Conservation (phyloP, 768 basidiomycete species). For the Leccinum fibrillosum region DNA sequence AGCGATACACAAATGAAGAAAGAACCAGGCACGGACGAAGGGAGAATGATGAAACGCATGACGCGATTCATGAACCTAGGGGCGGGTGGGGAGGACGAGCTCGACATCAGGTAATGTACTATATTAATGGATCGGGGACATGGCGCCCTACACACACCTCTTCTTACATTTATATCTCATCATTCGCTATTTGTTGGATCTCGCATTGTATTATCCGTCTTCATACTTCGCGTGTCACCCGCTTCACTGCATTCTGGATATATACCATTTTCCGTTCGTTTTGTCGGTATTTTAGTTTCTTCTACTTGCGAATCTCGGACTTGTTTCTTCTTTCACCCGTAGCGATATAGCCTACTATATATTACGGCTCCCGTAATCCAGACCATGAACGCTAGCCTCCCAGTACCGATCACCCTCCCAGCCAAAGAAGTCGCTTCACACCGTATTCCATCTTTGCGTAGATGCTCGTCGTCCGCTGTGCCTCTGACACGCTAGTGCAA, state of each 20-base stretch:
- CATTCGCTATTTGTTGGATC: conserved; percentile 16
- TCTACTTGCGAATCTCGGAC: conserved; percentile 7
- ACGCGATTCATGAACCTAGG: conserved; percentile 79
- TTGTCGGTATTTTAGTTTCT: conserved; percentile 11
- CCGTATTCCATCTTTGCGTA: conserved; percentile 94
- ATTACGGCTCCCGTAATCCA: conserved; percentile 10
- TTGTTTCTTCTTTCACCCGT: conserved; percentile 5
- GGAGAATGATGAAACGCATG: conserved; percentile 69
- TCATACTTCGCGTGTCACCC: conserved; percentile 12
- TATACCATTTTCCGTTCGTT: conserved; percentile 20
- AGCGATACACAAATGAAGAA: conserved; percentile 8
- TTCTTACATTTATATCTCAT: conserved; percentile 18
- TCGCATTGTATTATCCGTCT: conserved; percentile 17
- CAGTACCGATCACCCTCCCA: conserved; percentile 53
- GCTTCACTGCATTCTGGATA: conserved; percentile 20
- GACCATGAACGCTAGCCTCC: not conserved
- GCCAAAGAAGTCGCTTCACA: conserved; percentile 85
- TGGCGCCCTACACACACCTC: not conserved
- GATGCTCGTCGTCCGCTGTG: conserved; percentile 79
- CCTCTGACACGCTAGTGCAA: conserved; percentile 65
- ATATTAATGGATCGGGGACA: conserved; percentile 18
- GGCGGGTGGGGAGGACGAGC: conserved; percentile 25
- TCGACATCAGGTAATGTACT: conserved; percentile 32
- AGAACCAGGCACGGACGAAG: conserved; percentile 28
- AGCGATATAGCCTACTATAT: conserved; percentile 15